Evolutionary conservation across 2,329 filamentous ascomycete genomes (phyloP).

Genomic region (Colletotrichum simmondsii): DNA sequence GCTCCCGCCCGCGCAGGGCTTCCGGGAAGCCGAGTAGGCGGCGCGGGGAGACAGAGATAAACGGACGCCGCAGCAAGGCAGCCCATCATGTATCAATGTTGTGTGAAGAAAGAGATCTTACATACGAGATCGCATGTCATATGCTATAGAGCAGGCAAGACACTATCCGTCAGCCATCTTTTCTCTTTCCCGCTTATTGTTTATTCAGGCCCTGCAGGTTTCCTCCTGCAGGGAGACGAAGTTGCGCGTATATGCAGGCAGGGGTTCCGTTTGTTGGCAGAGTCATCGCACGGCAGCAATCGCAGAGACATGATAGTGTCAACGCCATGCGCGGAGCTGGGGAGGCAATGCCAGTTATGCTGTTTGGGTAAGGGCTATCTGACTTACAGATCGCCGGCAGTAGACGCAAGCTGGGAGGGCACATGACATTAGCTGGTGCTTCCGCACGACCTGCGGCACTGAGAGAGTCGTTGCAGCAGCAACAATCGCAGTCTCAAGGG

Average conservation of each 20-base stretch:
- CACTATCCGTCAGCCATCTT: slow-evolving; percentile 57
- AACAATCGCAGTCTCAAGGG: slow-evolving; percentile 28
- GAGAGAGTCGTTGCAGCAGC: slow-evolving; percentile 34
- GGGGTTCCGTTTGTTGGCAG: slow-evolving; percentile 21
- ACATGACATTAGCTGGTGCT: slow-evolving; percentile 40
- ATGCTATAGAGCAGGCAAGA: slow-evolving; percentile 69
- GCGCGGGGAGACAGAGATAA: slow-evolving; percentile 23
- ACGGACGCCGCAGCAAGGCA: slow-evolving; percentile 16
- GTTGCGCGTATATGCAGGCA: slow-evolving; percentile 16
- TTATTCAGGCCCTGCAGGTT: neutral
- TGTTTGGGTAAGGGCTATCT: slow-evolving; percentile 40
- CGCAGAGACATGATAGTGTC: slow-evolving; percentile 16
- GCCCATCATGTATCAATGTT: neutral
- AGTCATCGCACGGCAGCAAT: slow-evolving; percentile 26
- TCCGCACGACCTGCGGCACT: slow-evolving; percentile 38
- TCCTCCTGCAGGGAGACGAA: neutral
- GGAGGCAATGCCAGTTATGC: slow-evolving; percentile 38
- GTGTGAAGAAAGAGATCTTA: slow-evolving; percentile 42
- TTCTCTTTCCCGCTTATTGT: slow-evolving; percentile 11
- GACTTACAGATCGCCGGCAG: slow-evolving; percentile 89
- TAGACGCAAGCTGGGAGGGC: slow-evolving; percentile 81
- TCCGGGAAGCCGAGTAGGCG: slow-evolving; percentile 25
- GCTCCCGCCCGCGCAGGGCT: neutral
- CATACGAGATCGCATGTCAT: slow-evolving; percentile 93
- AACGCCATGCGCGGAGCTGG: slow-evolving; percentile 8